These are phyloP conservation scores for Colletotrichum sojae DNA, from an alignment of 2,329 filamentous ascomycete genomes.

Conservation along the genomic window DNA sequence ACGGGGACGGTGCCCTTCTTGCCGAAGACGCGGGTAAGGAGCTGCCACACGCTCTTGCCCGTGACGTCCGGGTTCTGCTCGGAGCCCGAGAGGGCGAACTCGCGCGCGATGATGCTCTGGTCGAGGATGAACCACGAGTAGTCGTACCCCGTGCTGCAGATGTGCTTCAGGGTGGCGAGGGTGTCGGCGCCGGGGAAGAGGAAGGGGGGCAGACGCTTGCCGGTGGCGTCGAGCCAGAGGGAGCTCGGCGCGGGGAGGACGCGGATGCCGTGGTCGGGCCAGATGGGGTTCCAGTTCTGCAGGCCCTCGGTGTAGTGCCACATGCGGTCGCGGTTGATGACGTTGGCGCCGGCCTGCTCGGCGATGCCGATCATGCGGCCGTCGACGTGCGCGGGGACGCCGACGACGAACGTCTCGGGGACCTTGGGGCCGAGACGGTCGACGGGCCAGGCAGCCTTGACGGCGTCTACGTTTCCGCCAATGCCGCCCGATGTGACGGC, in stretches of 20 bases:
- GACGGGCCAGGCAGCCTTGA: conserved; percentile 70
- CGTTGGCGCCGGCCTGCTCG: conserved; percentile 64
- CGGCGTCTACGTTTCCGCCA: conserved; percentile 72
- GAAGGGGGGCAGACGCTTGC: conserved; percentile 69
- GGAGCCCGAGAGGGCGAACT: conserved; percentile 74
- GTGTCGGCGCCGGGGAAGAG: conserved; percentile 72
- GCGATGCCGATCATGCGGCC: conserved; percentile 73
- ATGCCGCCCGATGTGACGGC: conserved; percentile 72
- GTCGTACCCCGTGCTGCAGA: conserved; percentile 72
- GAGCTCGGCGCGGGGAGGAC: conserved; percentile 73
- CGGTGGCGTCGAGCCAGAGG: conserved; percentile 73
- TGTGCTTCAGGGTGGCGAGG: conserved; percentile 69
- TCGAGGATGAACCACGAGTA: conserved; percentile 76
- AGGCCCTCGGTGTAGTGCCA: conserved; percentile 78
- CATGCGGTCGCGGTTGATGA: conserved; percentile 75
- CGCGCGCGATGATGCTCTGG: conserved; percentile 70
- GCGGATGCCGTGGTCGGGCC: conserved; percentile 73
- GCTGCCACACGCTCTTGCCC: conserved; percentile 67
- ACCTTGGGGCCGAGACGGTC: conserved; percentile 70
- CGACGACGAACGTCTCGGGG: conserved; percentile 70
- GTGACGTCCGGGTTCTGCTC: conserved; percentile 76
- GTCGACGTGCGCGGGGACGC: conserved; percentile 75
- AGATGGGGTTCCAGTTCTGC: conserved; percentile 74
- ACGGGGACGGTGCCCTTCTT: conserved; percentile 68
- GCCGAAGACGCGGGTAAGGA: conserved; percentile 66